Evolutionary conservation across 305 asterid genomes (phyloP).

Genomic region (Solanum hybrid): DNA sequence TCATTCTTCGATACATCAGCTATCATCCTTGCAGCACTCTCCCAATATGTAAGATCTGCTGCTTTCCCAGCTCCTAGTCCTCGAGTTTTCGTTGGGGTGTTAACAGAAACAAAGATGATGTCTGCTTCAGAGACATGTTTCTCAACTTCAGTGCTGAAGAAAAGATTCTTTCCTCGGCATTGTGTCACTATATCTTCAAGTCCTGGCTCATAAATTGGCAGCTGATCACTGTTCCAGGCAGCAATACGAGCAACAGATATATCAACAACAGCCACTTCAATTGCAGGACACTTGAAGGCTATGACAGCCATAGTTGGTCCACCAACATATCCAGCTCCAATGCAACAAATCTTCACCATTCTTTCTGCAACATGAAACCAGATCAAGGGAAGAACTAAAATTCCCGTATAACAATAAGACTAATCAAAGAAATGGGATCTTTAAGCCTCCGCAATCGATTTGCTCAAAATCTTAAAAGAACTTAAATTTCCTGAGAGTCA

Average conservation of each 20-base stretch:
- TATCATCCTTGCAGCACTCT: constrained; percentile 29
- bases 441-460: neutral
- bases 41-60: constrained; percentile 27
- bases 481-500: neutral
- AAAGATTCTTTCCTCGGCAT: constrained; percentile 27
- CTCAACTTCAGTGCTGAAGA: constrained; percentile 26
- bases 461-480: neutral
- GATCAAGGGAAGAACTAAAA: neutral
- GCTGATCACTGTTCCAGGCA: constrained; percentile 28
- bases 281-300: constrained; percentile 24
- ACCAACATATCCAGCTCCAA: constrained; percentile 31
- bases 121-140: constrained; percentile 27
- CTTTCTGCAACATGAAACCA: neutral
- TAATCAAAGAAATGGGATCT: neutral
- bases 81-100: constrained; percentile 16
- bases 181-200: constrained; percentile 24
- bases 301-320: constrained; percentile 33
- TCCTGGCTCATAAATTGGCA: constrained; percentile 27
- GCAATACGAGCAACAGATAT: constrained; percentile 17
- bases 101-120: constrained; percentile 18
- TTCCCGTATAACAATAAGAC: neutral
- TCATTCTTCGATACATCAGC: constrained; percentile 26
- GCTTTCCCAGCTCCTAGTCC: constrained; percentile 32
- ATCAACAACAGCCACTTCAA: constrained; percentile 30
- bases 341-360: constrained; percentile 35